A percentile compares a stretch with the other conserved stretches of the same genome.
Evolutionary conservation across 2,329 filamentous ascomycete species (phyloP).

Genomic region (Blastomyces emzantsi): DNA sequence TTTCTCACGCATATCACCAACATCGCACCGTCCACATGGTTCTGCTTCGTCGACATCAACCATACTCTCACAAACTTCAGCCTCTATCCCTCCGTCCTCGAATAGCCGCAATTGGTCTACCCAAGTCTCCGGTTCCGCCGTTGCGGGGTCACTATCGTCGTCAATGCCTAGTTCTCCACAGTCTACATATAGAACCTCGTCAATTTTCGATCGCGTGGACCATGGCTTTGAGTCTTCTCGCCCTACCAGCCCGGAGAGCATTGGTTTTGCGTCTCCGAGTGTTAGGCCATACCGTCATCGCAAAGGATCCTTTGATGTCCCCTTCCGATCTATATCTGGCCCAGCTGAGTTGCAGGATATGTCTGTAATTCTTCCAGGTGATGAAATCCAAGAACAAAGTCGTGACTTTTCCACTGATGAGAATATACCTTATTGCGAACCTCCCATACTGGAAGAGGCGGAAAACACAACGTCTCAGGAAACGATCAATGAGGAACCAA

Average conservation of each 20-base stretch:
- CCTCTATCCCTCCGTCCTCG: slow-evolving; percentile 46
- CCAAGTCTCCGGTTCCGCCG: slow-evolving; percentile 52
- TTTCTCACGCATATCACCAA: slow-evolving; percentile 11
- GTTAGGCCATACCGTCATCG: slow-evolving; percentile 50
- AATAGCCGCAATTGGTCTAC: slow-evolving; percentile 54
- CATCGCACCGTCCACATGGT: slow-evolving; percentile 30
- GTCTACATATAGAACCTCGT: slow-evolving; percentile 61
- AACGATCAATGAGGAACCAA: background rate
- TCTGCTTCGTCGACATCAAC: slow-evolving; percentile 44
- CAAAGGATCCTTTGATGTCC: slow-evolving; percentile 50
- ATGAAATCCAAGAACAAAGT: background rate
- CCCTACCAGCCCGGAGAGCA: slow-evolving; percentile 75
- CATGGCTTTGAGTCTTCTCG: slow-evolving; percentile 58
- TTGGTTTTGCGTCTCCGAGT: slow-evolving; percentile 53
- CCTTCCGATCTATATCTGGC: slow-evolving; percentile 33
- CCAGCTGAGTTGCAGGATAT: slow-evolving; percentile 3
- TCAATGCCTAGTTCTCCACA: slow-evolving; percentile 75
- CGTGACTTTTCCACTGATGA: background rate
- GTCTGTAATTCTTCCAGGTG: background rate
- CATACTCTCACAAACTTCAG: slow-evolving; percentile 55
- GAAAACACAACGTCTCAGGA: slow-evolving; percentile 21
- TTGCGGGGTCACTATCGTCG: slow-evolving; percentile 52
- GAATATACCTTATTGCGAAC: slow-evolving; percentile 18
- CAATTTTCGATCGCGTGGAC: slow-evolving; percentile 68
- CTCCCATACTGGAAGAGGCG: slow-evolving; percentile 33